Evolutionary conservation across 176 grass and related monocot species (phyloP), one percentile per base, ranked within the genome.

Genomic region (Neostapfia colusana): DNA sequence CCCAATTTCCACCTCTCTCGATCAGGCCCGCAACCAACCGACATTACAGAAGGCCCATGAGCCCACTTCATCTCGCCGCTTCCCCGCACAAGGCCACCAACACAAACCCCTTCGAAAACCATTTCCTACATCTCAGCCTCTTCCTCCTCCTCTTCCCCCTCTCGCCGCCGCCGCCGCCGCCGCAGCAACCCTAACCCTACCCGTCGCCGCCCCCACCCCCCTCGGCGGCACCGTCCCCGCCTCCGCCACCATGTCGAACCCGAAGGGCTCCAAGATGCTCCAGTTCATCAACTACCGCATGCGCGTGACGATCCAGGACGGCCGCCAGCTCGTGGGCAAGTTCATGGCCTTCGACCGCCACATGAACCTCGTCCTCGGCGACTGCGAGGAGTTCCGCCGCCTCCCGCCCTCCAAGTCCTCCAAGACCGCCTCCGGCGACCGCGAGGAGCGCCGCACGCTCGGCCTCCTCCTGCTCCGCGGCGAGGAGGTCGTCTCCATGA

Each of bases 291-390:
- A 99, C 89, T 99, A 99, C 85, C 92, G 95, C 3, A 99, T 99
- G 95, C 89, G 92, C 38, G 95, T 99, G 16, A 99, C 95, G 58
- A 95, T 99, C 89, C 95, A 95, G 87, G 95, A 99, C 61, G 92
- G 91, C 0, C 91, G 95, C 6, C 95, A 99, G 69, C 89, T 99
- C 20, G 95, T 99, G 23, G 91, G 91, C 37, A 99, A 99, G 87
- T 99, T 95, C 89, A 95, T 99, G 91, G 95, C 95, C 53, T 99
- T 99, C 95, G 95, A 99, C 74, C 91, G 95, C 61, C 95, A 99
- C 87, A 94, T 99, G 89, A 99, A 99, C 91, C 87, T 99, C 51
- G 95, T 94, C 73, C 87, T 99, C 79, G 87, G 95, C 62, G 95
- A 99, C 73, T 99, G 95, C 80, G 95, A 99, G 95, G 91, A 99